Evolutionary conservation across 2,329 filamentous ascomycete species (phyloP).

Genomic region (Botryotinia convoluta): DNA sequence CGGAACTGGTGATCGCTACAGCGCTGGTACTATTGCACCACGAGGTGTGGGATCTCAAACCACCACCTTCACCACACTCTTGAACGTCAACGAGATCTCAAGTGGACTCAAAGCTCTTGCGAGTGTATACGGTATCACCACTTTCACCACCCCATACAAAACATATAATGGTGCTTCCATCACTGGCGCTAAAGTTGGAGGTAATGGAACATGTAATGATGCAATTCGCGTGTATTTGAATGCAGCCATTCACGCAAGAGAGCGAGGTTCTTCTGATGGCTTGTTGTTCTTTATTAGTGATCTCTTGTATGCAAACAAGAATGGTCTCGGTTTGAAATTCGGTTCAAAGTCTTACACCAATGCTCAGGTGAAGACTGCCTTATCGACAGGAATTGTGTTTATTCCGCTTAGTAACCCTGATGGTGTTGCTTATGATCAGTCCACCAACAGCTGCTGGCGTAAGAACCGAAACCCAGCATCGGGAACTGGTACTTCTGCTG

Average conservation of each 20-base stretch:
- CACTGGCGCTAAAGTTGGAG: constrained; percentile 45
- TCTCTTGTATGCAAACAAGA: constrained; percentile 52
- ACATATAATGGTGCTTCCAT: constrained; percentile 45
- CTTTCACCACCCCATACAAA: constrained; percentile 44
- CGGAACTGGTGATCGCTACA: constrained; percentile 46
- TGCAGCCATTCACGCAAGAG: constrained; percentile 55
- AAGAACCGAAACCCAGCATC: constrained; percentile 53
- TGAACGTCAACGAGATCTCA: constrained; percentile 44
- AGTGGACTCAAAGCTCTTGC: constrained; percentile 44
- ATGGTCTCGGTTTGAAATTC: constrained; percentile 50
- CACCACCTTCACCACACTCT: constrained; percentile 41
- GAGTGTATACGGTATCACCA: constrained; percentile 42
- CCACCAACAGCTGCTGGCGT: constrained; percentile 51
- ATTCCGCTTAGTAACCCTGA: constrained; percentile 55
- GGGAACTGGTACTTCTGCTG: constrained; percentile 39
- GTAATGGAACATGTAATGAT: constrained; percentile 42
- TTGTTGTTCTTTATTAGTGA: constrained; percentile 58
- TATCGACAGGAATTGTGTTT: constrained; percentile 53
- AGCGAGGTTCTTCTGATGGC: constrained; percentile 55
- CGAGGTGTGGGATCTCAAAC: constrained; percentile 44
- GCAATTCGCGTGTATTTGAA: constrained; percentile 52
- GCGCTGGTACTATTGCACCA: constrained; percentile 42
- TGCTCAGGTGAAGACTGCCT: constrained; percentile 50
- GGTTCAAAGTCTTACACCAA: constrained; percentile 52
- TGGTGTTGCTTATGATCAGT: constrained; percentile 50